These are phyloP conservation scores for Heliamphora exappendiculata DNA, from an alignment of 148 eudicot genomes.

Conservation along the genomic window DNA sequence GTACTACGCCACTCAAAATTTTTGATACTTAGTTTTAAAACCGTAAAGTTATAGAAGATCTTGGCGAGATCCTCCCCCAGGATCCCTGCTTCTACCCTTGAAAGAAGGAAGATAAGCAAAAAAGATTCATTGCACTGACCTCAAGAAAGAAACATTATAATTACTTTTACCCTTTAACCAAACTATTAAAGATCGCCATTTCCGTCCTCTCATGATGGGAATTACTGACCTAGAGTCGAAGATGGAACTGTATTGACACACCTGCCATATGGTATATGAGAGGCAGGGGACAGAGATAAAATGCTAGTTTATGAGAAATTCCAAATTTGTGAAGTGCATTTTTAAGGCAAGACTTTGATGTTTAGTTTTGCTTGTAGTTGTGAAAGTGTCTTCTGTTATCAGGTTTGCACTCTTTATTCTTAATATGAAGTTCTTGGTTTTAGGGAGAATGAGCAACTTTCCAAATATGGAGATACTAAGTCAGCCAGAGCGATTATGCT, in stretches of 20 bases:
- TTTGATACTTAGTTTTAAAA: not conserved
- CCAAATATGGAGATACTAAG: slow-evolving; percentile 65
- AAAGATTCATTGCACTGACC: not conserved
- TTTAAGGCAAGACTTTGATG: not conserved
- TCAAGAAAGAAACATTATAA: not conserved
- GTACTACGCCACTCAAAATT: not conserved
- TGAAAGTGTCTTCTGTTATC: not conserved
- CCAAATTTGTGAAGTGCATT: not conserved
- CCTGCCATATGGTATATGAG: not conserved
- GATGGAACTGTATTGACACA: not conserved
- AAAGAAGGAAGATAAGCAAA: too few species aligned
- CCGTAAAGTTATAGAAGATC: too few species aligned
- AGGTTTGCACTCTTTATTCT: not conserved
- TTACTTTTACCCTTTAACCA: not conserved
- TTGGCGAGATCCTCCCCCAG: too few species aligned
- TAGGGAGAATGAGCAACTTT: slow-evolving; percentile 65
- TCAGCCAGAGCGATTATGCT: slow-evolving; percentile 70
- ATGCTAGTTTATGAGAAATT: not conserved
- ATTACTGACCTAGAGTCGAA: not conserved
- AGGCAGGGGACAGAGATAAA: not conserved
- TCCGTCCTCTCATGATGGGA: not conserved
- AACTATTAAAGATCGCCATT: not conserved
- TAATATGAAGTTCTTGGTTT: not conserved
- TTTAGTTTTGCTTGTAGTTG: not conserved
- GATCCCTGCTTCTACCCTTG: too few species aligned